Evolutionary conservation across 2,329 filamentous ascomycete genomes (phyloP).

Genomic region (Sporothrix curviconia): DNA sequence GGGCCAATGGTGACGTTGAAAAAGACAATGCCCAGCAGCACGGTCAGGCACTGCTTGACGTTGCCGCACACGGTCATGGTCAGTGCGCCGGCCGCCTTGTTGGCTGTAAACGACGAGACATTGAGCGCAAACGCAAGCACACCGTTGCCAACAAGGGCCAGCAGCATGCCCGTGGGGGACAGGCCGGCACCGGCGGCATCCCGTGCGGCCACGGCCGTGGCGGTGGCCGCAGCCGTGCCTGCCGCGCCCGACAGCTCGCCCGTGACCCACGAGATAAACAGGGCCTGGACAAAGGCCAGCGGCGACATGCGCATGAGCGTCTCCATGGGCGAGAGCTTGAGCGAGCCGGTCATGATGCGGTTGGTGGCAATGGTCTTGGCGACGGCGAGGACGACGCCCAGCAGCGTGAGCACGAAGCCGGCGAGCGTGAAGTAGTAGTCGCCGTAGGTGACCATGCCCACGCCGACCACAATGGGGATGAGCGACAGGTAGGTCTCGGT

Average conservation of each 20-base stretch:
- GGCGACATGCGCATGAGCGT: conserved; percentile 58
- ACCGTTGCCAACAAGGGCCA: conserved; percentile 45
- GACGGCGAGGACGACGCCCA: conserved; percentile 48
- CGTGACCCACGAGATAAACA: conserved; percentile 44
- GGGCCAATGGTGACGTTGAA: conserved; percentile 45
- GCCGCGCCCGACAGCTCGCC: conserved; percentile 42
- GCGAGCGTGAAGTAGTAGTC: conserved; percentile 54
- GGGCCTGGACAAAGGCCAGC: conserved; percentile 49
- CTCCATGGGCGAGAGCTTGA: conserved; percentile 52
- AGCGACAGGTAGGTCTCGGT: conserved; percentile 52
- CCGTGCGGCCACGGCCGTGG: not conserved
- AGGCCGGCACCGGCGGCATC: not conserved
- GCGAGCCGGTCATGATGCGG: conserved; percentile 55
- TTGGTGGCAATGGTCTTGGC: conserved; percentile 58
- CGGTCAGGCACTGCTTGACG: conserved; percentile 51
- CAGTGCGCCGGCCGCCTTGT: conserved; percentile 50
- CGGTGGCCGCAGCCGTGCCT: not conserved
- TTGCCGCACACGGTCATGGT: conserved; percentile 56
- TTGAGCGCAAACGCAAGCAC: conserved; percentile 50
- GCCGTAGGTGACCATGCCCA: conserved; percentile 52
- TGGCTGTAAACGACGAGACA: conserved; percentile 51
- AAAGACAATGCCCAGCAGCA: conserved; percentile 46
- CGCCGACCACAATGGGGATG: conserved; percentile 52
- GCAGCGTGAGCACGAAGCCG: conserved; percentile 49
- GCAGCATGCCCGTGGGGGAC: conserved; percentile 22